These are phyloP conservation scores for Crucibulum cyathiforme DNA, from an alignment of 1,284 basidiomycete species.

Conservation along the genomic window DNA sequence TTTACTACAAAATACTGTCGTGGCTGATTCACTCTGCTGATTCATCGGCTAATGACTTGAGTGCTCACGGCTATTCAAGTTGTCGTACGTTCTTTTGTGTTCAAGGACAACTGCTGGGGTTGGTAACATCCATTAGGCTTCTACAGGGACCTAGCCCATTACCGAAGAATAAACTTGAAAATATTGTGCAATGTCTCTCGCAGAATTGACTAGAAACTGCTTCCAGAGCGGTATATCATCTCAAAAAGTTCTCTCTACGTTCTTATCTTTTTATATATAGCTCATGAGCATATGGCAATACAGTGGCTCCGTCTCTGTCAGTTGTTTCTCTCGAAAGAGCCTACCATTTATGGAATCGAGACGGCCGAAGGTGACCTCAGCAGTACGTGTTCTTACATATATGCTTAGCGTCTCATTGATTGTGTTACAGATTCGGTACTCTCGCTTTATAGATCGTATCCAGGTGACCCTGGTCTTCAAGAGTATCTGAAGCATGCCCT, in stretches of 20 bases:
- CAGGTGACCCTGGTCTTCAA: slow-evolving; percentile 65
- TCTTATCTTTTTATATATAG: background rate
- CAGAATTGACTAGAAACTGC: slow-evolving; percentile 70
- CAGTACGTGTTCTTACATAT: slow-evolving; percentile 42
- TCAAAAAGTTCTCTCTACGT: slow-evolving; percentile 53
- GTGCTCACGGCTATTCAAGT: too few species aligned
- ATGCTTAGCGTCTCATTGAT: background rate
- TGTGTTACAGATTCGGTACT: slow-evolving; percentile 65
- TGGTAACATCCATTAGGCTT: too few species aligned
- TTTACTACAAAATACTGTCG: too few species aligned
- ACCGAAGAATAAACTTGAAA: too few species aligned
- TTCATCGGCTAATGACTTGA: too few species aligned
- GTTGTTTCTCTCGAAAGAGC: slow-evolving; percentile 59
- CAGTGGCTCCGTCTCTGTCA: slow-evolving; percentile 73
- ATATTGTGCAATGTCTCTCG: slow-evolving; percentile 58
- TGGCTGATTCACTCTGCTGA: too few species aligned
- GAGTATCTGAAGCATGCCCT: slow-evolving; percentile 69
- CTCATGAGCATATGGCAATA: slow-evolving; percentile 6
- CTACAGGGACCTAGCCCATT: too few species aligned
- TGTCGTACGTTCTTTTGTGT: too few species aligned
- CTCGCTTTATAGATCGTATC: slow-evolving; percentile 66
- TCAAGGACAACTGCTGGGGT: too few species aligned
- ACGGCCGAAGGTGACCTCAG: slow-evolving; percentile 51
- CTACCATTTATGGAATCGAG: slow-evolving; percentile 44
- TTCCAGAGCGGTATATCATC: slow-evolving; percentile 72